Evolutionary conservation across 2,329 filamentous ascomycete genomes (phyloP), one percentile per base, ranked within the genome.

Genomic region (Ciborinia camelliae): DNA sequence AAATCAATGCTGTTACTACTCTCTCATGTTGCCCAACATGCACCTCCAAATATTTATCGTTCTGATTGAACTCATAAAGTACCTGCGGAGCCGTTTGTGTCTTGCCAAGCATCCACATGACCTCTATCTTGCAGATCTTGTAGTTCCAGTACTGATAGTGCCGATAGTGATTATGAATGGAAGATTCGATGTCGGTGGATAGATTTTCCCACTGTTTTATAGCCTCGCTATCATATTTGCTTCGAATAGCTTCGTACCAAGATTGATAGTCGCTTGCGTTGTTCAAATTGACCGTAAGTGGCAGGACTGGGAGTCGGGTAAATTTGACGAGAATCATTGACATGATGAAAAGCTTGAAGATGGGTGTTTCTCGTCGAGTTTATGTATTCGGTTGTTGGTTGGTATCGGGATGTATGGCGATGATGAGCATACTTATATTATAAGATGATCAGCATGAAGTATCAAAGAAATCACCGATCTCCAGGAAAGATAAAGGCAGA

Each of bases 241-340:
- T 23, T 1, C 14, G 20, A 1, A 58, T 5, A 0, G 54, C 28
- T 58, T 58, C 54, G 54, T 58, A 47, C 54, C 41, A 58, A 4
- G 28, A 20, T 1, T 10, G 7, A 2, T 47, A 58, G 7, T 58
- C 54, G 2, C 4, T 7, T 0, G 41, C 20, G 12, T 45, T 45
- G 54, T 9, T 23, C 0, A n/a, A 0, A 3, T 35, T 20, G 28
- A 47, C 8, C 0, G 28, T 47, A 2, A 47, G 20, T 0, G 39
- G 54, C 10, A 20, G 28, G 7, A 32, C 32, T 5, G 54, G 41
- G 20, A 58, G 12, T 1, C 54, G 28, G 2, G 41, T 47, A 28
- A 58, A 58, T 26, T 45, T 23, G 1, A 47, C 54, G 8, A 58
- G 20, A 9, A 58, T 18, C 54, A 58, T 47, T 15, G 54, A 32